A percentile compares a stretch with the other conserved stretches of the same genome.
Conservation (phyloP, 768 basidiomycete genomes). For the Dioszegia crocea region DNA sequence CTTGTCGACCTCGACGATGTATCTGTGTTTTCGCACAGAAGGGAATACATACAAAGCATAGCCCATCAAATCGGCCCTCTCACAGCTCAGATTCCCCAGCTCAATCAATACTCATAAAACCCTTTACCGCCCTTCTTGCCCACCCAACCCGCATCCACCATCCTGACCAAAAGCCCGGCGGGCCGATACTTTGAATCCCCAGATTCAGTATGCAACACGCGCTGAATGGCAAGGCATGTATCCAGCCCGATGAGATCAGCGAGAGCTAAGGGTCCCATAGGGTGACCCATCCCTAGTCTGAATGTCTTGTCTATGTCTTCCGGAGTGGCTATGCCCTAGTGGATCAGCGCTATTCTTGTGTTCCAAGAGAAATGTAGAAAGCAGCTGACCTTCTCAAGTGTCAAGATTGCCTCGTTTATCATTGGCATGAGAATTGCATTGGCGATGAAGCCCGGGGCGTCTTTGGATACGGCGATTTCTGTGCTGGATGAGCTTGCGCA, state of each 20-base stretch:
- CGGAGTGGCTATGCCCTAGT: slow-evolving; percentile 75
- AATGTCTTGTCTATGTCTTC: slow-evolving; percentile 95
- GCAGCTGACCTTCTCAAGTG: slow-evolving; percentile 63
- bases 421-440: slow-evolving; percentile 95
- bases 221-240: slow-evolving; percentile 89
- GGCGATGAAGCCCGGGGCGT: slow-evolving; percentile 92
- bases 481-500: background rate
- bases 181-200: slow-evolving; percentile 94
- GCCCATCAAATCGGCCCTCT: too few species aligned
- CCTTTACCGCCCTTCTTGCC: slow-evolving; percentile 91
- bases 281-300: slow-evolving; percentile 71
- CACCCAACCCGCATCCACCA: slow-evolving; percentile 95
- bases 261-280: slow-evolving; percentile 88
- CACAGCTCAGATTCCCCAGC: too few species aligned
- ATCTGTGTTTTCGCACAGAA: too few species aligned
- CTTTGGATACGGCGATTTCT: slow-evolving; percentile 87
- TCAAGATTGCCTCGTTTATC: slow-evolving; percentile 95
- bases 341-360: slow-evolving; percentile 37
- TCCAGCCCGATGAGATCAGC: slow-evolving; percentile 84
- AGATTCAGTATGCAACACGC: slow-evolving; percentile 80
- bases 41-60: too few species aligned
- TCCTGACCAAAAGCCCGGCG: slow-evolving; percentile 78
- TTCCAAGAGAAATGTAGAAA: slow-evolving; percentile 36
- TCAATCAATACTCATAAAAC: slow-evolving; percentile 80
- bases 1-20: too few species aligned